A percentile compares a stretch with the other conserved stretches of the same genome.
These are phyloP conservation scores for Kodamaea sp. DNA, from an alignment of 1,139 yeast genomes.

Conservation along the genomic window DNA sequence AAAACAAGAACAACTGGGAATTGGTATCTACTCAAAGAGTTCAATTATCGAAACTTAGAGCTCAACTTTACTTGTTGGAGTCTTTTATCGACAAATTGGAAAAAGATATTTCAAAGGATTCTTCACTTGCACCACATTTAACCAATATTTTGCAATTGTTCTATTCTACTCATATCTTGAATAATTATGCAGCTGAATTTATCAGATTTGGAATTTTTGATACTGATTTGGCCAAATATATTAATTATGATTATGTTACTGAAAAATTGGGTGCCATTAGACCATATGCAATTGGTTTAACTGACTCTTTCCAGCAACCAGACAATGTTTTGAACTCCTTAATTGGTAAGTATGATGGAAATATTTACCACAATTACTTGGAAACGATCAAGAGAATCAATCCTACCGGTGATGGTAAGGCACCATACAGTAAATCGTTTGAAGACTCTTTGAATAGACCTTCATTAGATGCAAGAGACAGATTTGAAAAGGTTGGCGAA, in stretches of 20 bases:
- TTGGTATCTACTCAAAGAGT: constrained; percentile 25
- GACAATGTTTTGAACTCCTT: constrained; percentile 44
- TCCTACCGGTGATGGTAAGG: constrained; percentile 36
- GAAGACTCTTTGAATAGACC: constrained; percentile 39
- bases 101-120: constrained; percentile 11
- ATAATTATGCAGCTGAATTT: constrained; percentile 38
- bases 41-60: constrained; percentile 23
- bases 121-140: constrained; percentile 21
- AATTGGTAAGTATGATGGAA: constrained; percentile 44
- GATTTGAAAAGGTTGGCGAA: constrained; percentile 33
- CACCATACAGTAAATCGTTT: constrained; percentile 38
- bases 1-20: constrained; percentile 35
- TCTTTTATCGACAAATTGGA: constrained; percentile 19
- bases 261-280: constrained; percentile 37
- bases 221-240: constrained; percentile 31
- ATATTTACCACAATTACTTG: constrained; percentile 46
- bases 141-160: constrained; percentile 21
- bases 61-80: constrained; percentile 24
- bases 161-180: constrained; percentile 28
- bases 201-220: constrained; percentile 36
- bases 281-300: constrained; percentile 43
- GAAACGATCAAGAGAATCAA: constrained; percentile 34
- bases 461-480: constrained; percentile 35
- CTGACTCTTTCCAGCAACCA: constrained; percentile 48
- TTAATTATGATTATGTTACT: constrained; percentile 32